Evolutionary conservation across 345 rosid species (phyloP).

Genomic region (Eucalyptus cloeziana): DNA sequence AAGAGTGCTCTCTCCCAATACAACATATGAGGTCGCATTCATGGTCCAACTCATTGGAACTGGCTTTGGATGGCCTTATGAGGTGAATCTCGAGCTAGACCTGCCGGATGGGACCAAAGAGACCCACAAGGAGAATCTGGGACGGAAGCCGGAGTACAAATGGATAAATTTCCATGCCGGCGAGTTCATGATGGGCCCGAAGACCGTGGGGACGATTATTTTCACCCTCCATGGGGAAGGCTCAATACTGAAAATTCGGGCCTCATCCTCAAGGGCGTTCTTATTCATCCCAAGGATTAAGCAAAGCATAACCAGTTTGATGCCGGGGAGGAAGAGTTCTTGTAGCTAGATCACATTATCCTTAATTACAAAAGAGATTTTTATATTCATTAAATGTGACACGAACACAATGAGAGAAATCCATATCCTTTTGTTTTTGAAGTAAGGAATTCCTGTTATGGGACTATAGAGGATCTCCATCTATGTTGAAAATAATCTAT

Average conservation of each 20-base stretch:
- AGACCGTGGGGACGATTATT: background rate
- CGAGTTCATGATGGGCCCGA: fast-evolving
- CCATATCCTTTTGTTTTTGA: too few species aligned
- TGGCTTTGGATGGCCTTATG: fast-evolving
- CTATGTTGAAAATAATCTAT: background rate
- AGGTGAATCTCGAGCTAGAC: fast-evolving
- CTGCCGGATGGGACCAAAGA: background rate
- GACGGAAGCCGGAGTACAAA: fast-evolving
- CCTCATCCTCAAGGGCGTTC: background rate
- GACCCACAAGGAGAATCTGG: fast-evolving
- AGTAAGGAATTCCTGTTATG: background rate
- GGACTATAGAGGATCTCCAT: background rate
- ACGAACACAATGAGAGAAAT: too few species aligned
- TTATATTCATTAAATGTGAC: background rate
- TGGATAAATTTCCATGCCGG: fast-evolving
- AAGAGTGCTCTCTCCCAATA: background rate
- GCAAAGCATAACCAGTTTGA: background rate
- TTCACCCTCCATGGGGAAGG: fast-evolving
- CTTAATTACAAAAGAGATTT: too few species aligned
- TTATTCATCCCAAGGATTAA: background rate
- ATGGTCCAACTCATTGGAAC: fast-evolving
- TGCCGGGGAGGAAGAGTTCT: background rate
- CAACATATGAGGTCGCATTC: background rate
- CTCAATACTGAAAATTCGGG: fast-evolving
- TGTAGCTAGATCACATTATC: background rate